Evolutionary conservation across 2,329 filamentous ascomycete genomes (phyloP).

Genomic region (Cladophialophora immunda): DNA sequence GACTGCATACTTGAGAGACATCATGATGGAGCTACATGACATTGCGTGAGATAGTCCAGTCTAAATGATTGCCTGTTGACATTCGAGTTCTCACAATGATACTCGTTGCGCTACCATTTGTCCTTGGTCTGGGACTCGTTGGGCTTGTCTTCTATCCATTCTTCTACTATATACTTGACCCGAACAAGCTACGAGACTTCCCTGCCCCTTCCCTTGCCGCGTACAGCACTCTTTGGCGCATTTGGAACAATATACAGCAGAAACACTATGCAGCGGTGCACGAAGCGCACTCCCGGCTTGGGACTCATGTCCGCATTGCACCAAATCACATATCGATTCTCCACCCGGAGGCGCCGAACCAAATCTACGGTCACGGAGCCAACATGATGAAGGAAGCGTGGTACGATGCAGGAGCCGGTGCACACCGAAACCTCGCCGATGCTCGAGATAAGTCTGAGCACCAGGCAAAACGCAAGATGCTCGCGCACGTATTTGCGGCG

Average conservation of each 20-base stretch:
- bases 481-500: constrained; percentile 38
- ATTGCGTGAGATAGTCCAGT: no score
- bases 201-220: no score
- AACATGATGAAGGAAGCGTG: constrained; percentile 51
- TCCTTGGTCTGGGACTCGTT: no score
- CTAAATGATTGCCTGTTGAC: no score
- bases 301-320: constrained; percentile 56
- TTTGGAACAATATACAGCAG: constrained; percentile 37
- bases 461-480: constrained; percentile 36
- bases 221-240: constrained; percentile 38
- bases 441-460: constrained; percentile 38
- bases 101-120: no score
- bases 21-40: no score
- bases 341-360: constrained; percentile 52
- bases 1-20: no score
- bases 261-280: constrained; percentile 38
- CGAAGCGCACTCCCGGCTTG: constrained; percentile 38
- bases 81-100: no score
- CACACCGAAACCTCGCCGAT: constrained; percentile 31
- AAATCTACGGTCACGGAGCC: constrained; percentile 53
- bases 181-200: no score
- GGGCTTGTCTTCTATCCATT: no score
- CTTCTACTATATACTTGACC: no score
- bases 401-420: constrained; percentile 44
- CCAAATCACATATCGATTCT: constrained; percentile 59